Evolutionary conservation across 192 early-diverging fungal genomes (phyloP).

Genomic region (Paraglomus brasilianum): DNA sequence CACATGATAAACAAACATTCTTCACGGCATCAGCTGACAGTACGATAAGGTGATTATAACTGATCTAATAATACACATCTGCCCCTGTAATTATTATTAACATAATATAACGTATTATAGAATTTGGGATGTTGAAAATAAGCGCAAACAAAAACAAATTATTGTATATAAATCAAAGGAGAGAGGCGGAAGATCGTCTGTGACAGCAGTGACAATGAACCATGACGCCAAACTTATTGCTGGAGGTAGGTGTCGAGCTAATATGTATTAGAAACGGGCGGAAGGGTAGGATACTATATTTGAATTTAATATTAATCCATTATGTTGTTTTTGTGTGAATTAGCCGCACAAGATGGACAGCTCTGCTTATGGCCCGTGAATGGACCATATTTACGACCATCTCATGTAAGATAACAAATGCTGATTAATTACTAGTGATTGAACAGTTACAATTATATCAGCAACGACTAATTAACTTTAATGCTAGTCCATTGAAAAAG

Average conservation of each 20-base stretch:
- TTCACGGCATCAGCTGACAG: constrained; percentile 80
- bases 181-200: constrained; percentile 64
- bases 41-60: constrained; percentile 56
- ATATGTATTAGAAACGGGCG: not conserved
- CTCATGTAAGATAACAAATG: constrained; percentile 48
- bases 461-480: not conserved
- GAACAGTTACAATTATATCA: not conserved
- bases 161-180: constrained; percentile 73
- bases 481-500: constrained; percentile 60
- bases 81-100: too few species aligned
- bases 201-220: constrained; percentile 72
- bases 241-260: constrained; percentile 45
- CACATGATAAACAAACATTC: constrained; percentile 60
- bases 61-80: not conserved
- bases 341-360: constrained; percentile 71
- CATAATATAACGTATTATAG: constrained; percentile 28
- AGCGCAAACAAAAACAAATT: constrained; percentile 70
- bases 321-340: constrained; percentile 19
- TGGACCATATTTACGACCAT: constrained; percentile 63
- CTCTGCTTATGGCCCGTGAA: constrained; percentile 73
- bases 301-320: not conserved
- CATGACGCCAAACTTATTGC: constrained; percentile 68
- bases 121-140: constrained; percentile 80
- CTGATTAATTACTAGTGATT: not conserved
- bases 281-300: not conserved